Evolutionary conservation across 2,329 filamentous ascomycete species (phyloP).

Genomic region (Diaporthe vaccinii): DNA sequence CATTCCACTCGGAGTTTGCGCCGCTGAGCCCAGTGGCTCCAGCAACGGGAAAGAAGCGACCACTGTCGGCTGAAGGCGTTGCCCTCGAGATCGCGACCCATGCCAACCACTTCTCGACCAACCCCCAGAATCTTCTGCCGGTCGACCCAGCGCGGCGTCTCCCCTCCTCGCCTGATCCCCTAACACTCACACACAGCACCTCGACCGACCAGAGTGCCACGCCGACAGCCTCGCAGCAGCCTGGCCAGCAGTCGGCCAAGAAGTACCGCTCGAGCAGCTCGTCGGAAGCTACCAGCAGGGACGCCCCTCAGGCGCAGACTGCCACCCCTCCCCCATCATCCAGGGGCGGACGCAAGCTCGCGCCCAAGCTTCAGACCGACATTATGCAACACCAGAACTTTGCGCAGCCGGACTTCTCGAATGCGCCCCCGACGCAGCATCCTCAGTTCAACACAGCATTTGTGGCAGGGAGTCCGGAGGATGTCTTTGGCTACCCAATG

Average conservation of each 20-base stretch:
- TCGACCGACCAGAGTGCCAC: constrained; percentile 4
- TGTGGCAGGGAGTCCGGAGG: constrained; percentile 59
- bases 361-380: constrained; percentile 59
- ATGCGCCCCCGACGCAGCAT: constrained; percentile 63
- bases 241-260: constrained; percentile 54
- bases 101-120: constrained; percentile 71
- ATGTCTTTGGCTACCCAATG: constrained; percentile 72
- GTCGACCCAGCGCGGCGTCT: constrained; percentile 71
- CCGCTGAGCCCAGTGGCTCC: constrained; percentile 53
- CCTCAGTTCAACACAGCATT: constrained; percentile 60
- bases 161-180: constrained; percentile 68
- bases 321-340: constrained; percentile 72
- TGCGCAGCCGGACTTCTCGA: constrained; percentile 65
- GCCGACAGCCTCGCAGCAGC: constrained; percentile 39
- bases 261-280: constrained; percentile 59
- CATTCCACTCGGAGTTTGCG: constrained; percentile 60
- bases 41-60: constrained; percentile 59
- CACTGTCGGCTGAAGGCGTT: constrained; percentile 64
- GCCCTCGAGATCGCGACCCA: constrained; percentile 69
- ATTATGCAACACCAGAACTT: constrained; percentile 71
- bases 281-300: constrained; percentile 47
- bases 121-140: constrained; percentile 67
- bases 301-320: constrained; percentile 59
- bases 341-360: constrained; percentile 69
- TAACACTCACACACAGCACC: constrained; percentile 49